These are phyloP conservation scores for Aspergillus fructus DNA, from an alignment of 2,329 filamentous ascomycete species.

Conservation along the genomic window DNA sequence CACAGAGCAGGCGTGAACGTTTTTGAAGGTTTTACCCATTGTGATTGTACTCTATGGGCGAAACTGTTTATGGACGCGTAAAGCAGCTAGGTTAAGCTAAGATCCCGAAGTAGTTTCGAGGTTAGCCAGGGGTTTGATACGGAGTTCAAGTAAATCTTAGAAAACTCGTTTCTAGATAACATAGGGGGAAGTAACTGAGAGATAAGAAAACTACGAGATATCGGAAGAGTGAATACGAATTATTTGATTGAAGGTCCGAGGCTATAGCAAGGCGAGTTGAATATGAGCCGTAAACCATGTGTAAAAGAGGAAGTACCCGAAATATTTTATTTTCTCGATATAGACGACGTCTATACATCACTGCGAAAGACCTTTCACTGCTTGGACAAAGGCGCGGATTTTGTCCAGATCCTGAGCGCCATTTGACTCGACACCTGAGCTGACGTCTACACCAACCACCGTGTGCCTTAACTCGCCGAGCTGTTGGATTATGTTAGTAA, in stretches of 20 bases:
- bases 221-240: not conserved
- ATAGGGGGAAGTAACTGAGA: not conserved
- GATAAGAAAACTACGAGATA: not conserved
- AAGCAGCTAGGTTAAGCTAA: not conserved
- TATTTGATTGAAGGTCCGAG: not conserved
- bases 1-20: slow-evolving; percentile 55
- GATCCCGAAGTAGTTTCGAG: not conserved
- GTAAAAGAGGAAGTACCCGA: not conserved
- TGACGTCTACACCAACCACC: slow-evolving; percentile 85
- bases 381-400: slow-evolving; percentile 76
- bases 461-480: slow-evolving; percentile 61
- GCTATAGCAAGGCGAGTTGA: not conserved
- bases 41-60: not conserved
- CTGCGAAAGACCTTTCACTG: slow-evolving; percentile 59
- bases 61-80: not conserved
- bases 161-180: not conserved
- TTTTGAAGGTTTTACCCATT: slow-evolving; percentile 51
- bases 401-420: slow-evolving; percentile 78
- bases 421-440: slow-evolving; percentile 85
- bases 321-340: not conserved
- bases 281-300: not conserved
- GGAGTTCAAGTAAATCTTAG: not conserved
- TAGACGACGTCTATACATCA: slow-evolving; percentile 17
- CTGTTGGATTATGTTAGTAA: slow-evolving; percentile 63
- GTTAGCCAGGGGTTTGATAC: not conserved